Conservation (phyloP, 2,329 filamentous ascomycete genomes). For the Diplodia sapinea region DNA sequence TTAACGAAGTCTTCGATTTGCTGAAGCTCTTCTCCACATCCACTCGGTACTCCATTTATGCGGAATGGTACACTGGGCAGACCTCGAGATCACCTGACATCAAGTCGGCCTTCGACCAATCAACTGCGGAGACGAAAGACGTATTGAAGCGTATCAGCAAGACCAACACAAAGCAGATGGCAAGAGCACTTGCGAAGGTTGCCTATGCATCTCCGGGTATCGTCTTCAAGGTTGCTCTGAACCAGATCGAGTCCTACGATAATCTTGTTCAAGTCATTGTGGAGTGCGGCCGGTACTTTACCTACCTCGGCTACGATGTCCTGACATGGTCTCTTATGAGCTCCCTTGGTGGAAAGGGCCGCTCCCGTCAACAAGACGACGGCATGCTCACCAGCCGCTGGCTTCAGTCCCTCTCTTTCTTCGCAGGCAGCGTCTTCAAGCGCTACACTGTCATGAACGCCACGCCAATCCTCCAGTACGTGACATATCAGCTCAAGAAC, state of each 20-base stretch:
- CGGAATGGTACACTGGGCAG: conserved; percentile 86
- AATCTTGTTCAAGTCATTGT: conserved; percentile 96
- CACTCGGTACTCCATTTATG: conserved; percentile 84
- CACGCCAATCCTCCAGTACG: conserved; percentile 85
- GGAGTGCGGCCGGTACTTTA: conserved; percentile 93
- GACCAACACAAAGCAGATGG: conserved; percentile 85
- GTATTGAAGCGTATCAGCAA: conserved; percentile 89
- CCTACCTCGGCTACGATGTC: conserved; percentile 88
- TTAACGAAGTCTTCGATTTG: conserved; percentile 85
- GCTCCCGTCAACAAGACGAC: conserved; percentile 66
- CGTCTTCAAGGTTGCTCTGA: conserved; percentile 86
- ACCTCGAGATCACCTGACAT: conserved; percentile 79
- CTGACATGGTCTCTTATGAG: conserved; percentile 91
- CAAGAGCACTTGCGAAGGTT: conserved; percentile 87
- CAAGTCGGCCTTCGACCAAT: conserved; percentile 76
- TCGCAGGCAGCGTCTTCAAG: conserved; percentile 87
- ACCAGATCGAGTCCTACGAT: conserved; percentile 90
- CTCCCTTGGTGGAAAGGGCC: conserved; percentile 63
- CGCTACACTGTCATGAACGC: conserved; percentile 84
- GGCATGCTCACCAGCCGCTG: conserved; percentile 84
- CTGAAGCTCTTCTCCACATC: conserved; percentile 78
- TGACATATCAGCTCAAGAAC: conserved; percentile 78
- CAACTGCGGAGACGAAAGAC: conserved; percentile 78
- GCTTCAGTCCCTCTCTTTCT: conserved; percentile 87
- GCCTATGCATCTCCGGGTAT: conserved; percentile 88